Evolutionary conservation across 257 asterid species (phyloP), one percentile per base, ranked within the genome.

Genomic region (Solanum virginianum): DNA sequence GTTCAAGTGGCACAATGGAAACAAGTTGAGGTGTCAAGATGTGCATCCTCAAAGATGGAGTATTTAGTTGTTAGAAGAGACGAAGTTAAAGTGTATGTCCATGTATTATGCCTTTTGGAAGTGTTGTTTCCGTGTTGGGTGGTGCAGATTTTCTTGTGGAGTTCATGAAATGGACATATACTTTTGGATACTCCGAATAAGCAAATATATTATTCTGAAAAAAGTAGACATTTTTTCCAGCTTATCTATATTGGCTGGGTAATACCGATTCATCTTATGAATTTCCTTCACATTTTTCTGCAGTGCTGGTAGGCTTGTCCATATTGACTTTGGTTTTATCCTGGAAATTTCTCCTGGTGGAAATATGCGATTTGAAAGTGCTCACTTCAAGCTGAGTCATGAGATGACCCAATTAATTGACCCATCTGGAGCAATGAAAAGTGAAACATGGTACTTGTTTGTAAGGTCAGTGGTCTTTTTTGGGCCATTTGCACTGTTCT

Each of bases 371-470:
- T 97, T 95, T 51, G 98, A 97, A 87, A 97, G 98, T 59, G 99
- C 99, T 84, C 98, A 97, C 91, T 97, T 97, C 93, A 97, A 97
- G 87, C 91, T 97, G 84, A 97, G 99, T 85, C 99, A 97, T 54
- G 99, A 97, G 90, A 97, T 97, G 99, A 97, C 99, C 82, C 99
- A 97, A 82, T 81, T 97, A 88, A 95, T 97, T 16, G 99, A 97
- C 87, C 99, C 99, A 17, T 94, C 99, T 18, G 98, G 98, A 75
- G 92, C 94, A 85, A 97, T 95, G 99, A 97, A 95, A 88, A 92
- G 99, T 57, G 99, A 97, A 84, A 92, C 98, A 16, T 97, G 98
- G 98, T 82, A 89, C 92, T 96, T 86, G 81, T 97, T 95, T 62
- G 98, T 97, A 13, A 93, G 97, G 99, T 94, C 87, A 89, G 87